Base-by-base conservation (phyloP, 169 alveolate genomes). In the Cryptosporidium bovis region DNA sequence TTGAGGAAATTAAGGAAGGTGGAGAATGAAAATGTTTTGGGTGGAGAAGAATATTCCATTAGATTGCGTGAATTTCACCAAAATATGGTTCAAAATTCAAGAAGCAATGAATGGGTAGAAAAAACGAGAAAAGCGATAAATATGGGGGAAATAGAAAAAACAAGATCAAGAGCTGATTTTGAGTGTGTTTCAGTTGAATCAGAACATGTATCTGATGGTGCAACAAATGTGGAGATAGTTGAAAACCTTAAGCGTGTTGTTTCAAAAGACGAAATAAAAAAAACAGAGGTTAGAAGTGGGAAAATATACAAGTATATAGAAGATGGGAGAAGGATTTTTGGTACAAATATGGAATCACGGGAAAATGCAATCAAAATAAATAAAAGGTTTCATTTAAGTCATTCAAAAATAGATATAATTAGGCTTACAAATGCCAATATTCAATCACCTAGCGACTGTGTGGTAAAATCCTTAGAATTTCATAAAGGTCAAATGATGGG, bases 391-490 rank as follows among this genome's bases (percentile, higher is more conserved):
- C 53, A 20, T 12, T 24, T 62, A 10, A 77, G 8, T 60, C 71
- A 34, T 13, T 24, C 71, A 44, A 77, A 62, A 40, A 77, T 77
- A 46, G 77, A 77, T 58, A 77, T 77, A 24, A 58, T 27, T 16
- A 77, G 87, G 64, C 44, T 77, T 44, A 8, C 71, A 20, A 62
- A 77, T 77, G 87, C 87, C 8, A 77, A 77, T 60, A 36, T 77
- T 24, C 87, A 77, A 62, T 77, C 87, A 8, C 87, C 87, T 7
- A 60, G 87, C 56, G 31, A 44, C 3, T 77, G 87, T 56, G 87
- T 77, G 16, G 64, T 77, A 40, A 56, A 62, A 36, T 77, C 87
- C 13, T 44, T 77, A 24, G 87, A 77, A 53, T 77, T 77, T 60
- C 87, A 77, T 62, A 56, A 62, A 62, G 87, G 87, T 4, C 77